phyloP scores from a whole-genome alignment of 1,284 basidiomycete species.

The Grifola frondosa region DNA sequence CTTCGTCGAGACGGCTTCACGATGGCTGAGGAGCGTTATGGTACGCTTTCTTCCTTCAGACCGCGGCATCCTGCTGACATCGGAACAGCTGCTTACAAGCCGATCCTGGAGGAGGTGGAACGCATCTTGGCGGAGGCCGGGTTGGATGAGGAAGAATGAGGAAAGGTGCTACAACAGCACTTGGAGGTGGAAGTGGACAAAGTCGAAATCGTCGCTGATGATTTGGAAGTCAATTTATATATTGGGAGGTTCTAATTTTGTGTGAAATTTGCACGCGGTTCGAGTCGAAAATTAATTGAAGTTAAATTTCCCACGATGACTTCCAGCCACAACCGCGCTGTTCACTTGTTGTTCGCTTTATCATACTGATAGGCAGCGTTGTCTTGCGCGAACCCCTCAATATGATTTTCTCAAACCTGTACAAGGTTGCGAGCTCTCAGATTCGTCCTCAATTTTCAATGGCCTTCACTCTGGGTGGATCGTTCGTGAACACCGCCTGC shows the following conservation, averaged over 20 bases:
- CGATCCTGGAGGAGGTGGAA: slow-evolving; percentile 79
- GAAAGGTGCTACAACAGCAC: slow-evolving; percentile 46
- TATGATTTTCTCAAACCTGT: too few species aligned
- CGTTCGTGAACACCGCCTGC: slow-evolving; percentile 8
- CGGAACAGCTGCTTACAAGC: slow-evolving; percentile 66
- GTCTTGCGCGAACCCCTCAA: too few species aligned
- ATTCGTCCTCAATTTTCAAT: slow-evolving; percentile 5
- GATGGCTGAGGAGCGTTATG: slow-evolving; percentile 62
- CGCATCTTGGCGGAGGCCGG: slow-evolving; percentile 85
- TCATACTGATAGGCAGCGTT: too few species aligned
- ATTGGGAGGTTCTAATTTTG: too few species aligned
- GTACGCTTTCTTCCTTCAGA: neutral
- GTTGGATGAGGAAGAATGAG: slow-evolving; percentile 83
- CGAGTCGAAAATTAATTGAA: neutral
- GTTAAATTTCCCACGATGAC: neutral
- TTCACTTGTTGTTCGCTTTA: too few species aligned
- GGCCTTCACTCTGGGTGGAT: slow-evolving; percentile 11
- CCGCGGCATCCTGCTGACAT: too few species aligned
- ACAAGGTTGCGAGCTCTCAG: too few species aligned
- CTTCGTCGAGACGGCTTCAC: slow-evolving; percentile 78
- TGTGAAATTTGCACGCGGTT: neutral
- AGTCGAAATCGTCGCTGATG: slow-evolving; percentile 56
- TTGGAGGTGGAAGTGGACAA: slow-evolving; percentile 36
- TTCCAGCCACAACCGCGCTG: too few species aligned
- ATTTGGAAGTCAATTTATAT: too few species aligned